A percentile compares a stretch with the other conserved stretches of the same genome.
phyloP scores from a whole-genome alignment of 805 yeast species.

The Candida pseudofarinosa region DNA sequence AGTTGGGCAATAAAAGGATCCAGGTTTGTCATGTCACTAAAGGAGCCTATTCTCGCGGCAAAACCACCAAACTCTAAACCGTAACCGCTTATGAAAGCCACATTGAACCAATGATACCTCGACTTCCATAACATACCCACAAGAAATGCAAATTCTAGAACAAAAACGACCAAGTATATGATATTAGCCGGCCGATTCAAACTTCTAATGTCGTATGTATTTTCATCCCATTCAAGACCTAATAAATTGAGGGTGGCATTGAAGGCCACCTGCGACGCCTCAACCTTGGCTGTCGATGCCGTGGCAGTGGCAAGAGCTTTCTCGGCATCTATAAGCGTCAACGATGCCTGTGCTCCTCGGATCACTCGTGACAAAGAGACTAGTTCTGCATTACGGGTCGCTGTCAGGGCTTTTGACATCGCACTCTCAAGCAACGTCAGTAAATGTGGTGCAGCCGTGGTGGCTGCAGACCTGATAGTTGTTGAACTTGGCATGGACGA shows the following conservation, averaged over 20 bases:
- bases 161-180: conserved; percentile 26
- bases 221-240: conserved; percentile 24
- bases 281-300: conserved; percentile 16
- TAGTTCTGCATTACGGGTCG: conserved; percentile 15
- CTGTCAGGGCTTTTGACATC: conserved; percentile 16
- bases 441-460: conserved; percentile 21
- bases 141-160: conserved; percentile 20
- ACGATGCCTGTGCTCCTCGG: conserved; percentile 36
- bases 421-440: conserved; percentile 16
- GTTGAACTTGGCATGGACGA: conserved; percentile 24
- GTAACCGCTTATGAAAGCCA: conserved; percentile 33
- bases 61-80: conserved; percentile 36
- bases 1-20: conserved; percentile 28
- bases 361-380: conserved; percentile 18
- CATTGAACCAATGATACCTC: conserved; percentile 37
- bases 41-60: conserved; percentile 31
- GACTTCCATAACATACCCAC: conserved; percentile 26
- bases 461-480: conserved; percentile 21
- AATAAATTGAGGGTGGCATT: conserved; percentile 30
- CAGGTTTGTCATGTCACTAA: conserved; percentile 18
- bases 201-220: conserved; percentile 17
- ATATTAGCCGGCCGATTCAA: conserved; percentile 29
- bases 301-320: conserved; percentile 40
- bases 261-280: conserved; percentile 31
- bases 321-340: conserved; percentile 31